Evolutionary conservation across 2,329 filamentous ascomycete genomes (phyloP), one percentile per base, ranked within the genome.

Genomic region (Penicillium sp.): DNA sequence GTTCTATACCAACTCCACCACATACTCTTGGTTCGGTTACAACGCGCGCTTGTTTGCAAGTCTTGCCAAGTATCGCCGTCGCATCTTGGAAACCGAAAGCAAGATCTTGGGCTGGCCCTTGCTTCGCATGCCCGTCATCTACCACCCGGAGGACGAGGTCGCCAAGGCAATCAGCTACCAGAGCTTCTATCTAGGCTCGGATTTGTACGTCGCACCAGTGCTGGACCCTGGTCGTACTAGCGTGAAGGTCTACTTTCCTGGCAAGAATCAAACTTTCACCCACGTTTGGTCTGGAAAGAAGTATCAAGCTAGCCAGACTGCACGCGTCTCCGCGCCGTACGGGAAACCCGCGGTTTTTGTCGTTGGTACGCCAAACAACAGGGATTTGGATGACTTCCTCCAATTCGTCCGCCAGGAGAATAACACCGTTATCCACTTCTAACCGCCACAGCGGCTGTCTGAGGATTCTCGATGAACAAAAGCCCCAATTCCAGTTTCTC

Each of bases 1-100:
- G 47, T 72, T 74, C 65, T 75, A 75, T 60, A 68, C 65, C 54
- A 75, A 75, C 52, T 57, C 60, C 2, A 66, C 69, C 0, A 68
- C 72, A 0, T 73, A 74, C 52, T 60, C 62, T 2, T 75, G 72
- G 58, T 70, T 70, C 50, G 68, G 69, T 2, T 74, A 75, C 62
- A 74, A 73, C 34, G 67, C 71, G 0, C 66, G 72, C 15, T 61
- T 75, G 61, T 75, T 71, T 61, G 63, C 64, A n/a, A 70, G 69
- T 16, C 62, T 75, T 21, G 69, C 61, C 2, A 61, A 66, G 9
- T 75, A 75, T 57, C 63, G 72, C 40, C 68, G 70, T 6, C 50
- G 60, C 13, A 63, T 72, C 25, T 55, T 74, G 49, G 62, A 66
- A 33, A 65, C 65, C n/a, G 65, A 66, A 34, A 61, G 64, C 50